These are phyloP conservation scores for Auricularia auricula-judae DNA, from an alignment of 768 basidiomycete genomes.

Conservation along the genomic window DNA sequence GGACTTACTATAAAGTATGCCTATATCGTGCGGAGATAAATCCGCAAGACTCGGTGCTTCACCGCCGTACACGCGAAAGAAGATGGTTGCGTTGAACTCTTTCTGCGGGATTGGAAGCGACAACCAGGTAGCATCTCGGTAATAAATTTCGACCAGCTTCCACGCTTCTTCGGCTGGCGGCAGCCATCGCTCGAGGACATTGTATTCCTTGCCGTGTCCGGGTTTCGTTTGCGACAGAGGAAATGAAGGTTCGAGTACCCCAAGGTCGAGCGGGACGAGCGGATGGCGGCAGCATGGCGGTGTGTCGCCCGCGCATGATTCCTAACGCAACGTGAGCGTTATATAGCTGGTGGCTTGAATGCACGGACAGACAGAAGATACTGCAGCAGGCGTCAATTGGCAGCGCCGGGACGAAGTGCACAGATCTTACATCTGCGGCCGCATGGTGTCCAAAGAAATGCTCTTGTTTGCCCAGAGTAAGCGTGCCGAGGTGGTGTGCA, in stretches of 20 bases:
- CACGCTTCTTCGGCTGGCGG: neutral
- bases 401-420: neutral
- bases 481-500: neutral
- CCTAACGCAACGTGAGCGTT: too few species aligned
- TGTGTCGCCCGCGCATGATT: too few species aligned
- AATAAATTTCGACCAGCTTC: neutral
- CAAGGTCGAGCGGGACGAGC: too few species aligned
- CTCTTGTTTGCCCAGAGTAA: neutral
- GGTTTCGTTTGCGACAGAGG: neutral
- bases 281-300: too few species aligned
- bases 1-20: constrained; percentile 37
- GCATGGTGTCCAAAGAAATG: neutral
- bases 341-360: neutral
- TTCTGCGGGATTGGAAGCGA: neutral
- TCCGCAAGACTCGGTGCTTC: neutral
- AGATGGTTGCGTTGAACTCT: constrained; percentile 22
- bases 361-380: neutral
- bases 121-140: neutral
- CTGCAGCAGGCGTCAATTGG: neutral
- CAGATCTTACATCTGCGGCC: neutral
- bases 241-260: too few species aligned
- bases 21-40: constrained; percentile 23
- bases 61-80: constrained; percentile 20
- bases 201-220: too few species aligned
- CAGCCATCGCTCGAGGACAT: constrained; percentile 9